These are phyloP conservation scores for Yamadazyma atlantica DNA, from an alignment of 1,139 yeast species.

Conservation along the genomic window DNA sequence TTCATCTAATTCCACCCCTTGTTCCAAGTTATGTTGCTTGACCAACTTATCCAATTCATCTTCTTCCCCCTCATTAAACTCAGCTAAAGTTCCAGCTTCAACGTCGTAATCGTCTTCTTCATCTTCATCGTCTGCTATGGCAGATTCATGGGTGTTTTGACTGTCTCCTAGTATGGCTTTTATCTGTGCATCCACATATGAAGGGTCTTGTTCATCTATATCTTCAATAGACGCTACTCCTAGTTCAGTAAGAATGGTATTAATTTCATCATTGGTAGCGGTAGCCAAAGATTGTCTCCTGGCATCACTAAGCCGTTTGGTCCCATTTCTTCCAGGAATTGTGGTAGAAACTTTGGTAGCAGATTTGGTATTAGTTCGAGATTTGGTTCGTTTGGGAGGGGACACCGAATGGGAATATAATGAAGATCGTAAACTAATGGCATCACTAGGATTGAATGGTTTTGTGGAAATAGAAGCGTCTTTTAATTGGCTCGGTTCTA, in stretches of 20 bases:
- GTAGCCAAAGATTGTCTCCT: conserved; percentile 41
- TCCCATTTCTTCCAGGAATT: too few species aligned
- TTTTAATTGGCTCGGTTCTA: conserved; percentile 29
- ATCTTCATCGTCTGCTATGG: conserved; percentile 21
- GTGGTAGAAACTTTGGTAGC: too few species aligned
- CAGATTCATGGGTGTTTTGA: conserved; percentile 16
- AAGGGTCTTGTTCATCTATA: conserved; percentile 35
- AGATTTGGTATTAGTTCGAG: too few species aligned
- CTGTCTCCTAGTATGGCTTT: conserved; percentile 33
- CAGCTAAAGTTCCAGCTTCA: conserved; percentile 17
- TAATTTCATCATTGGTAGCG: conserved; percentile 42
- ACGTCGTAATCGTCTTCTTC: conserved; percentile 11
- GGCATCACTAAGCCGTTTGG: conserved; percentile 36
- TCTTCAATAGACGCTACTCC: conserved; percentile 40
- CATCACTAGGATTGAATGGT: conserved; percentile 54
- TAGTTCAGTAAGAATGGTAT: conserved; percentile 37
- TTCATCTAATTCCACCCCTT: conserved; percentile 32
- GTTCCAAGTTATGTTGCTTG: conserved; percentile 35
- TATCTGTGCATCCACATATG: conserved; percentile 35
- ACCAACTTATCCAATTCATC: conserved; percentile 39
- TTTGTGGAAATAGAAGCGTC: conserved; percentile 21
- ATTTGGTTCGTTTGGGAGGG: conserved; percentile 17
- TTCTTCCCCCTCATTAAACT: conserved; percentile 37
- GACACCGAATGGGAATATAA: conserved; percentile 31
- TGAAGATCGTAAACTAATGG: conserved; percentile 50